Percentiles rank a stretch among this genome's conserved stretches.
These are phyloP conservation scores for Candida ipomoeae DNA, from an alignment of 805 yeast species.

Conservation along the genomic window DNA sequence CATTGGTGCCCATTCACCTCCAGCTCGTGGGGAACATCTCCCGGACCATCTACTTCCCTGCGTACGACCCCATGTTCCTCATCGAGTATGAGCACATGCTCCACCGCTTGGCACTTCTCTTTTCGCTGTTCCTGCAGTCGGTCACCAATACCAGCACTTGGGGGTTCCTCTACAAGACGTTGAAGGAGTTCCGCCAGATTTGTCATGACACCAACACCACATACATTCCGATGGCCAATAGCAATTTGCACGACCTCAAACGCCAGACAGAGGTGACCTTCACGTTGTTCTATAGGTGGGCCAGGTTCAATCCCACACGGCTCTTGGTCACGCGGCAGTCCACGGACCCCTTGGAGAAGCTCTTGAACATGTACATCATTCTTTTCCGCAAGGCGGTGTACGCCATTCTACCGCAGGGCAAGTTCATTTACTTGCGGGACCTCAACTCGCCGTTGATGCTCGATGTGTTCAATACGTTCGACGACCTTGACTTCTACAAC, in stretches of 20 bases:
- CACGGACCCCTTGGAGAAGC: constrained; percentile 29
- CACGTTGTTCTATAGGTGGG: constrained; percentile 35
- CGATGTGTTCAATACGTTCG: constrained; percentile 26
- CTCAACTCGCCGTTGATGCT: constrained; percentile 39
- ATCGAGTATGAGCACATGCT: constrained; percentile 26
- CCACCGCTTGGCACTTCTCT: constrained; percentile 20
- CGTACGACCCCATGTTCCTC: constrained; percentile 30
- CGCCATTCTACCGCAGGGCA: constrained; percentile 38
- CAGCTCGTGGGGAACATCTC: constrained; percentile 32
- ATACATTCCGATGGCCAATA: constrained; percentile 26
- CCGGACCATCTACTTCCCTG: constrained; percentile 33
- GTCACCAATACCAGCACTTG: constrained; percentile 8
- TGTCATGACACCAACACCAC: constrained; percentile 22
- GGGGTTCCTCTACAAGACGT: constrained; percentile 20
- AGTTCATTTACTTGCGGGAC: constrained; percentile 36
- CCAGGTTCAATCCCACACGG: constrained; percentile 29
- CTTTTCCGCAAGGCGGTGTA: constrained; percentile 31
- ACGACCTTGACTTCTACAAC: constrained; percentile 23
- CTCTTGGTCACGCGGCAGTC: constrained; percentile 21
- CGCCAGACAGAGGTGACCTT: constrained; percentile 32
- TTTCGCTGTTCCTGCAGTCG: constrained; percentile 3
- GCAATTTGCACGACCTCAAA: constrained; percentile 22
- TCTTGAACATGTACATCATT: constrained; percentile 31
- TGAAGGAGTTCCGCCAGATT: constrained; percentile 22
- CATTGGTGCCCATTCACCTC: constrained; percentile 29